Conservation (phyloP, 306 rosid genomes). For the Urtica urens region DNA sequence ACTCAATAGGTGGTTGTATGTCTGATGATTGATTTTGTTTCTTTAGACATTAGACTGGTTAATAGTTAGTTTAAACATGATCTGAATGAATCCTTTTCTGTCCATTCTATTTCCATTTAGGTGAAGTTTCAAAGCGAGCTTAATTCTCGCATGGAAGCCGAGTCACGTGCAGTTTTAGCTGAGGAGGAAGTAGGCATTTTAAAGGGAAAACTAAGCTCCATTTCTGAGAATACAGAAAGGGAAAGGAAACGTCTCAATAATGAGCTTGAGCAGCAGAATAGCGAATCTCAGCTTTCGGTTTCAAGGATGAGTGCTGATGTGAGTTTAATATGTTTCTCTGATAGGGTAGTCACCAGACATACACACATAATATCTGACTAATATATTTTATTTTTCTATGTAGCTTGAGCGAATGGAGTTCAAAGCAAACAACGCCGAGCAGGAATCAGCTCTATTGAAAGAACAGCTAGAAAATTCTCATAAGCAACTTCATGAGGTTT, state of each 20-base stretch:
- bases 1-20: no score
- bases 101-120: no score
- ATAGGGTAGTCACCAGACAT: neutral
- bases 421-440: constrained; percentile 66
- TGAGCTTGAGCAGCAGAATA: constrained; percentile 47
- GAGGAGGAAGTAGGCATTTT: constrained; percentile 51
- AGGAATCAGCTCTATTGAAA: constrained; percentile 52
- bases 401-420: constrained; percentile 74
- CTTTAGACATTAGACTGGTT: neutral
- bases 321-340: constrained; percentile 22
- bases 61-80: neutral
- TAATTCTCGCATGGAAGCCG: constrained; percentile 58
- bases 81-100: no score
- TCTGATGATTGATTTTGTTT: neutral
- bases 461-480: constrained; percentile 56
- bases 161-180: constrained; percentile 49
- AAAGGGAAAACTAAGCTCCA: constrained; percentile 44
- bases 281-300: constrained; percentile 60
- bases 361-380: constrained; percentile 8
- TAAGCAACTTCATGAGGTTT: constrained; percentile 66
- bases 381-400: constrained; percentile 18
- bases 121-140: constrained; percentile 61
- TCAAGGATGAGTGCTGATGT: constrained; percentile 60
- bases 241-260: constrained; percentile 43
- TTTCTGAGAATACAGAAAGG: constrained; percentile 53